Conservation (phyloP, 2,329 filamentous ascomycete genomes). For the Fusarium ramigenum region DNA sequence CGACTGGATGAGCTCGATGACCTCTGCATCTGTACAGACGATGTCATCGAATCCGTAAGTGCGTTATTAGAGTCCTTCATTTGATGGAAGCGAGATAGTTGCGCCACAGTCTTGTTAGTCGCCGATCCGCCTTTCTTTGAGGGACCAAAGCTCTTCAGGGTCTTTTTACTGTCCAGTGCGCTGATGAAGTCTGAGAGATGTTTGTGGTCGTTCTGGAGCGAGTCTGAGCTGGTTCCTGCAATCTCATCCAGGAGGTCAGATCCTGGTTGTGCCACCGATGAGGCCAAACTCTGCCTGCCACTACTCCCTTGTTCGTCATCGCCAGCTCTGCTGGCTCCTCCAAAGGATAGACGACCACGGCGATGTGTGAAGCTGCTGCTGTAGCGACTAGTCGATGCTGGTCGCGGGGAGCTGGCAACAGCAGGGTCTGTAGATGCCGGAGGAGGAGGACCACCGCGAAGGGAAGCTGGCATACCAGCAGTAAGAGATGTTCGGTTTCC, state of each 20-base stretch:
- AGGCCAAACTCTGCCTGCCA: constrained; percentile 78
- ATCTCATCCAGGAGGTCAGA: constrained; percentile 81
- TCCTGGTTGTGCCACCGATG: constrained; percentile 75
- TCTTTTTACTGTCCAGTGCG: constrained; percentile 86
- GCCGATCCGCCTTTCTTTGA: constrained; percentile 74
- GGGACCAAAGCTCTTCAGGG: constrained; percentile 80
- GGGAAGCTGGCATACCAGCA: constrained; percentile 77
- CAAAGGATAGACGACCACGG: constrained; percentile 78
- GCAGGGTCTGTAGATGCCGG: constrained; percentile 67
- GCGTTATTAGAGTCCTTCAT: constrained; percentile 91
- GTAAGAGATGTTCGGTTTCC: constrained; percentile 78
- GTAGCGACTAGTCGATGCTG: constrained; percentile 80
- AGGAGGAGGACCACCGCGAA: constrained; percentile 73
- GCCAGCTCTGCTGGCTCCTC: constrained; percentile 71
- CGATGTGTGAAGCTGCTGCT: constrained; percentile 95
- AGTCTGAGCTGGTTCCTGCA: constrained; percentile 72
- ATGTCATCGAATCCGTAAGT: constrained; percentile 92
- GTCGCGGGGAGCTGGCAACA: constrained; percentile 79
- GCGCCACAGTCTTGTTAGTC: constrained; percentile 79
- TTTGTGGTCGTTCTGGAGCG: constrained; percentile 81
- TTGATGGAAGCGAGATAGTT: constrained; percentile 84
- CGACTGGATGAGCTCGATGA: constrained; percentile 79
- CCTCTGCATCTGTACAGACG: constrained; percentile 84
- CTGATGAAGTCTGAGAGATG: constrained; percentile 95
- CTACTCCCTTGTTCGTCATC: constrained; percentile 84